Evolutionary conservation across 305 asterid species (phyloP).

Genomic region (Plantago coronopus): DNA sequence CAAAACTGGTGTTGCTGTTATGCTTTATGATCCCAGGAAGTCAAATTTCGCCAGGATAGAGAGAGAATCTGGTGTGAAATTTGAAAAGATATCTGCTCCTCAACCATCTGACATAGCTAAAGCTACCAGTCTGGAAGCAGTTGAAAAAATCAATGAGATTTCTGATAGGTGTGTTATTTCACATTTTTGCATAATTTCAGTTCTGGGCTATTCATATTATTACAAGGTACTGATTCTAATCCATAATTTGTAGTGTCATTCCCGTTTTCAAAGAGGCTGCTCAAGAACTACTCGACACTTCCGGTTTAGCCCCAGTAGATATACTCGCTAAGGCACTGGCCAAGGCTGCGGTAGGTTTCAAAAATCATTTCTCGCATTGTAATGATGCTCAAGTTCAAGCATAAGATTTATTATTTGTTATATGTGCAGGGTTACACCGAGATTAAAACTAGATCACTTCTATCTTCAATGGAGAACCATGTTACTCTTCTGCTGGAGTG

Average conservation of each 20-base stretch:
- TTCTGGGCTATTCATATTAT: not conserved
- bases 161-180: constrained; percentile 56
- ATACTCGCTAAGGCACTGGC: constrained; percentile 96
- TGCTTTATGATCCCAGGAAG: constrained; percentile 91
- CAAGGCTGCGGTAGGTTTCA: constrained; percentile 45
- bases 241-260: constrained; percentile 54
- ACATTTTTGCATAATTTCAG: not conserved
- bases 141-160: constrained; percentile 52
- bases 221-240: constrained; percentile 7
- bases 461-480: constrained; percentile 79
- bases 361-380: not conserved
- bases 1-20: constrained; percentile 81
- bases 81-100: constrained; percentile 83
- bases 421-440: constrained; percentile 61
- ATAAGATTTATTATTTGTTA: not conserved
- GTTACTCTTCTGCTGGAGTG: constrained; percentile 71
- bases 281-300: constrained; percentile 59
- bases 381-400: not conserved
- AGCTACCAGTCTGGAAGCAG: constrained; percentile 75
- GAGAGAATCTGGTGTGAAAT: constrained; percentile 90
- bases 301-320: constrained; percentile 63
- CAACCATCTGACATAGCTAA: constrained; percentile 93
- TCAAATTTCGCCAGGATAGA: constrained; percentile 78
- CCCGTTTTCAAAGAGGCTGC: constrained; percentile 88
- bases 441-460: constrained; percentile 79